Evolutionary conservation across 768 basidiomycete genomes (phyloP), one percentile per base, ranked within the genome.

Genomic region (Wakefieldia striispora): DNA sequence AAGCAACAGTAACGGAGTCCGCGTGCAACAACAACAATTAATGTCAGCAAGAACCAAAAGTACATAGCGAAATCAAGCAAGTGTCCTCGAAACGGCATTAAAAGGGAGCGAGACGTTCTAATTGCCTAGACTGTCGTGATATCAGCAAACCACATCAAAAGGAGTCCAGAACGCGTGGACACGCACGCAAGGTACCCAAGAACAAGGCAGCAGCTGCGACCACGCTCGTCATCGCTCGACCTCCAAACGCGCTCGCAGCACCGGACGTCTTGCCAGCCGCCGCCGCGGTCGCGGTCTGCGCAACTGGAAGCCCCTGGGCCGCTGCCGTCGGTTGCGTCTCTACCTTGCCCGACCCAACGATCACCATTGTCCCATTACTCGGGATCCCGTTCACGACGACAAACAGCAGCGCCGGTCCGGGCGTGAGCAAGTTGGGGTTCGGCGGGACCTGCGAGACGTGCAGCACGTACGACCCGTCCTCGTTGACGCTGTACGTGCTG

Each of bases 361-460:
- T 89, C 47, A 95, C 77, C 66, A 78, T 79, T 11, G 81, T 79
- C 2, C 87, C 94, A 51, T 84, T 85, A 45, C 83, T 86, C 3
- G 94, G 95, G 12, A 97, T 81, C 35, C 91, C 93, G 54, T 86
- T 76, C 53, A 97, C 79, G 31, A 83, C 86, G 50, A 95, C 88
- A 61, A 82, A 97, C 52, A 95, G 51, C 55, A 94, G 73, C 1
- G 81, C 88, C 8, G 95, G 94, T 6, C 95, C 95, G 5, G 95
- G 95, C 59, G 88, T 85, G 74, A 97, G 80, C 60, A 97, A 58
- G 63, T 90, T 87, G 10, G 94, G 73, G 69, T 89, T 92, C 0
- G 91, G 88, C 0, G 91, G 91, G 8, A 82, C 76, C 64, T 95
- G 94, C 1, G 86, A 71, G 39, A 91, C 87, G 66, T 95, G 86